Conservation (phyloP, 2,329 filamentous ascomycete genomes). For the Diaporthe longicolla region DNA sequence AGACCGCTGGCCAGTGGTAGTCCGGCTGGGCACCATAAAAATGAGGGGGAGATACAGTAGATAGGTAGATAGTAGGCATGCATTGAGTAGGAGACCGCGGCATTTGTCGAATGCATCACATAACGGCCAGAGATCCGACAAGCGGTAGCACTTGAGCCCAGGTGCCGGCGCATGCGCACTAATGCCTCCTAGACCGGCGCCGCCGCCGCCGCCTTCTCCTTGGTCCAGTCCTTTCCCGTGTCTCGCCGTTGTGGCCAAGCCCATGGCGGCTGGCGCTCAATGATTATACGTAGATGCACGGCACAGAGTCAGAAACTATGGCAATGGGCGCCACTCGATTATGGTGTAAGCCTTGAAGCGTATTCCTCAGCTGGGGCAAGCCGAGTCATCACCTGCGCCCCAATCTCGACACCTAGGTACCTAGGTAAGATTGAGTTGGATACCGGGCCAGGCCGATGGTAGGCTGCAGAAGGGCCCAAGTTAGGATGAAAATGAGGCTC, state of each 20-base stretch:
- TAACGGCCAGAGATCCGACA: slow-evolving; percentile 35
- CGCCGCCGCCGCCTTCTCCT: background rate
- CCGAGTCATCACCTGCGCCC: slow-evolving; percentile 24
- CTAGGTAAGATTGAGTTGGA: background rate
- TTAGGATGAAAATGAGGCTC: slow-evolving; percentile 18
- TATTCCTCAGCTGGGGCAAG: background rate
- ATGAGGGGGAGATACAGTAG: slow-evolving; percentile 22
- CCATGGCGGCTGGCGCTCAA: slow-evolving; percentile 17
- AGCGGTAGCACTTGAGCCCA: slow-evolving; percentile 22
- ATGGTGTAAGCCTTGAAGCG: slow-evolving; percentile 2
- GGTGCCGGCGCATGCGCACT: slow-evolving; percentile 25
- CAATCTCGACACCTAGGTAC: background rate
- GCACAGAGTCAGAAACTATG: slow-evolving; percentile 9
- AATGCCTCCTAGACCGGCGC: slow-evolving; percentile 27
- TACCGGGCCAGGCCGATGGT: slow-evolving; percentile 1
- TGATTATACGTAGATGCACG: background rate
- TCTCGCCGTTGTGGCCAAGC: slow-evolving; percentile 25
- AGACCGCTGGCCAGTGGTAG: slow-evolving; percentile 20
- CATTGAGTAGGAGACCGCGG: background rate
- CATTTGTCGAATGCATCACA: slow-evolving; percentile 40
- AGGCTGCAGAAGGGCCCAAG: background rate
- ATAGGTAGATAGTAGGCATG: slow-evolving; percentile 22
- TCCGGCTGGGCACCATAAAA: slow-evolving; percentile 1
- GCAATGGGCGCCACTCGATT: background rate
- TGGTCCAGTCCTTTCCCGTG: background rate